Base-by-base conservation (phyloP, 768 basidiomycete species). In the Pisolithus sp. region DNA sequence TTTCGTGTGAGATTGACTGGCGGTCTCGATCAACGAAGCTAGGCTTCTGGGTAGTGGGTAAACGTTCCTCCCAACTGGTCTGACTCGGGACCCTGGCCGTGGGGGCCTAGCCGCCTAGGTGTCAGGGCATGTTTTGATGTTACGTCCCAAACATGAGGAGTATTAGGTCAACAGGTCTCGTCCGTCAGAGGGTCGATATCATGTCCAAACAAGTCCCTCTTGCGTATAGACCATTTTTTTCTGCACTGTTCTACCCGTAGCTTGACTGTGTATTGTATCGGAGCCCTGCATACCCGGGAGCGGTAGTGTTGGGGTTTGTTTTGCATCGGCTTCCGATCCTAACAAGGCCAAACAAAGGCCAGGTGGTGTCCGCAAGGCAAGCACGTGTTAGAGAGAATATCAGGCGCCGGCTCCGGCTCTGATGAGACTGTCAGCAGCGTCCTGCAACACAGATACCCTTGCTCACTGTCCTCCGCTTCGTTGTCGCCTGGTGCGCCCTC, bases 331-430 rank as follows among this genome's bases (percentile, higher is more conserved):
- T 30, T 58, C 23, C 26, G 53, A 58, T 50, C 30, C 45, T 53
- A 68, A 68, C 57, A 68, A 5, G 2, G 0, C 5, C 59, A 68
- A 67, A 67, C 55, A 66, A 47, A 34, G n/a, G 66, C 57, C 63
- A 55, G 55, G 61, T 55, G 57, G 50, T 47, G 55, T 56, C 64
- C 68, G 55, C 66, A 53, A 50, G 64, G 62, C 55, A 1, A 5
- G 41, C 66, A 68, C 65, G 66, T 68, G 66, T 55, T 18, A 12
- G 5, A 4, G 24, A 46, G 64, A 61, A 69, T 69, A 68, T 69
- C 50, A 68, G 55, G 50, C 20, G 10, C 39, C 23, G 30, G 46
- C 42, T 46, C 44, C 23, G 30, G 46, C 42, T 46, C 44, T 48
- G 28, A 56, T 54, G 54, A 28, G 41, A 20, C 7, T n/a, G 49